Evolutionary conservation across 805 yeast genomes (phyloP).

Genomic region (Zygosaccharomyces lentus): DNA sequence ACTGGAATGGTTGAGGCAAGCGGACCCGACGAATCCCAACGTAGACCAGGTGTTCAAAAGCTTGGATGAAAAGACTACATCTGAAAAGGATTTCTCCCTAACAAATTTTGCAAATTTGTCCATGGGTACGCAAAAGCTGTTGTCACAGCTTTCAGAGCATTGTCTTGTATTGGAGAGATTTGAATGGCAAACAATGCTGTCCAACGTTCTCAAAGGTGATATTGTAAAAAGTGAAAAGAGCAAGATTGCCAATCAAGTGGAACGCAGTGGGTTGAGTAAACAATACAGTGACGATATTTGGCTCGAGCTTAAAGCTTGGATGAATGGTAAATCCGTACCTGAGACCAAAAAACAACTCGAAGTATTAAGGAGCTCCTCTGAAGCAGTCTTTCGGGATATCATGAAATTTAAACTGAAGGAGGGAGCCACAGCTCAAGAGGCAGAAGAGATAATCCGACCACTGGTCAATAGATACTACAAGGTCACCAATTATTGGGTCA

Average conservation of each 20-base stretch:
- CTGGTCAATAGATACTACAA: slow-evolving; percentile 59
- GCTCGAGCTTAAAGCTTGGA: slow-evolving; percentile 81
- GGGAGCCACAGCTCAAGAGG: slow-evolving; percentile 37
- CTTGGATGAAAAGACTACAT: slow-evolving; percentile 12
- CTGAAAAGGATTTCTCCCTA: slow-evolving; percentile 14
- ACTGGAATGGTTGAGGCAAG: slow-evolving; percentile 37
- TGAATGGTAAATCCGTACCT: slow-evolving; percentile 71
- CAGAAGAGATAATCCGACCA: slow-evolving; percentile 48
- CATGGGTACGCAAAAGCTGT: slow-evolving; percentile 16
- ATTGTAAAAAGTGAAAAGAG: slow-evolving; percentile 88
- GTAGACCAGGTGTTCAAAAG: slow-evolving; percentile 16
- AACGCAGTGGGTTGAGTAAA: slow-evolving; percentile 27
- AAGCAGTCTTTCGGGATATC: slow-evolving; percentile 66
- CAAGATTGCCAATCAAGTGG: slow-evolving; percentile 51
- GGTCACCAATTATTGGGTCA: slow-evolving; percentile 75
- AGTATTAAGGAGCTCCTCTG: slow-evolving; percentile 68
- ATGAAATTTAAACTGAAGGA: slow-evolving; percentile 55
- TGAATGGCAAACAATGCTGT: slow-evolving; percentile 95
- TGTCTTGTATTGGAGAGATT: slow-evolving; percentile 62
- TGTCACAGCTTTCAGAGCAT: slow-evolving; percentile 26
- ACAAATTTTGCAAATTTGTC: slow-evolving; percentile 17
- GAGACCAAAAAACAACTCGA: slow-evolving; percentile 69
- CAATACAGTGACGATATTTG: slow-evolving; percentile 51
- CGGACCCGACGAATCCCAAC: slow-evolving; percentile 39
- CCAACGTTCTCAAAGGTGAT: slow-evolving; percentile 89